phyloP scores from a whole-genome alignment of 2,329 filamentous ascomycete genomes.

The Epichloe coenophiala region DNA sequence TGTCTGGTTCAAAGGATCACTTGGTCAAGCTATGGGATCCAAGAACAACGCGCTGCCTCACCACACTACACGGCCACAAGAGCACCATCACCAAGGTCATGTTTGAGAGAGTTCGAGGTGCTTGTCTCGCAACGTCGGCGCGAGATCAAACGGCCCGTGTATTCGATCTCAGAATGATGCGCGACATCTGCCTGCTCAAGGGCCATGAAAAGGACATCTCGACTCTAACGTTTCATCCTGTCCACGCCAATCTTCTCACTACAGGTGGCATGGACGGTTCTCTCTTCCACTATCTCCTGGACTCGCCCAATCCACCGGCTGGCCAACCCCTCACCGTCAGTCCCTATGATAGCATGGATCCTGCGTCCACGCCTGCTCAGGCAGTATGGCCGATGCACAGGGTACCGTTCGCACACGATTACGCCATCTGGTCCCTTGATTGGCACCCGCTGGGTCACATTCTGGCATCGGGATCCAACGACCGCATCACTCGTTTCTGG shows the following conservation, averaged over 20 bases:
- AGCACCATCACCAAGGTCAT: constrained; percentile 89
- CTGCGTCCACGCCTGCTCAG: constrained; percentile 66
- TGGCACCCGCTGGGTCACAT: constrained; percentile 97
- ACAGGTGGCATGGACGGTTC: constrained; percentile 85
- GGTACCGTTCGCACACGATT: constrained; percentile 78
- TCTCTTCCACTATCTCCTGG: constrained; percentile 86
- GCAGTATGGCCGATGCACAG: constrained; percentile 88
- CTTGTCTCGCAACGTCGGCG: constrained; percentile 81
- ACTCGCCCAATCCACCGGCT: constrained; percentile 77
- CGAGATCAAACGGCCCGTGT: constrained; percentile 86
- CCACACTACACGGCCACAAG: constrained; percentile 91
- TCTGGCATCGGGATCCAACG: constrained; percentile 87
- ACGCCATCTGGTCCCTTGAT: constrained; percentile 93
- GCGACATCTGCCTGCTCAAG: constrained; percentile 83
- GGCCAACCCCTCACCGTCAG: constrained; percentile 60
- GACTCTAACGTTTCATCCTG: constrained; percentile 83
- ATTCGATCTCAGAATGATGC: constrained; percentile 96
- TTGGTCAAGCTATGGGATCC: constrained; percentile 97
- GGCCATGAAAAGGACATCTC: constrained; percentile 96
- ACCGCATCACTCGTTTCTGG: constrained; percentile 95
- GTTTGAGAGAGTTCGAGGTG: constrained; percentile 75
- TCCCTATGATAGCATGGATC: constrained; percentile 75
- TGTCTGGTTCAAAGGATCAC: constrained; percentile 95
- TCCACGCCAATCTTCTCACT: constrained; percentile 77
- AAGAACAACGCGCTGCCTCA: constrained; percentile 77